Evolutionary conservation across 2,329 filamentous ascomycete genomes (phyloP).

Genomic region (Alternaria sp.): DNA sequence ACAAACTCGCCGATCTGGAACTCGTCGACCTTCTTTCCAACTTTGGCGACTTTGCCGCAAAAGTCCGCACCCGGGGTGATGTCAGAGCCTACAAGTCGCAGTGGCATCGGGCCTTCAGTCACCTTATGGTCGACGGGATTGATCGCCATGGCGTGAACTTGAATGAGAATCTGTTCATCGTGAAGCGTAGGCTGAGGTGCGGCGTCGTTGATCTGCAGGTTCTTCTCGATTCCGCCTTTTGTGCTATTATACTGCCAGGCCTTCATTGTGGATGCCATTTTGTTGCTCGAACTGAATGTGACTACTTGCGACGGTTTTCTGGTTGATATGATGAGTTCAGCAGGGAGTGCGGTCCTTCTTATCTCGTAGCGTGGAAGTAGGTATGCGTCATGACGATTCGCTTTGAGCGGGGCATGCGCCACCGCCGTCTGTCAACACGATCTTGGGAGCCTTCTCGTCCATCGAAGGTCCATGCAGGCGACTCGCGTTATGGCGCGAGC

Average conservation of each 20-base stretch:
- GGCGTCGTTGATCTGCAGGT: conserved; percentile 58
- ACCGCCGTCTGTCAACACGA: background rate
- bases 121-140: conserved; percentile 74
- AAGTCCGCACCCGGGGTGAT: conserved; percentile 61
- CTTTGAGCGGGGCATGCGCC: conserved; percentile 12
- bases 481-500: background rate
- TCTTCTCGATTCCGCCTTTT: conserved; percentile 61
- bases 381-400: conserved; percentile 13
- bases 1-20: conserved; percentile 52
- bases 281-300: background rate
- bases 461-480: background rate
- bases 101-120: conserved; percentile 57
- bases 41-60: conserved; percentile 59
- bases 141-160: conserved; percentile 63
- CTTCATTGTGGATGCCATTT: conserved; percentile 58
- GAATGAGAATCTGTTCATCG: conserved; percentile 62
- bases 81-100: conserved; percentile 49
- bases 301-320: background rate
- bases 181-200: conserved; percentile 52
- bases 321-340: background rate
- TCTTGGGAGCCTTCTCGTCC: background rate
- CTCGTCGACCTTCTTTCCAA: conserved; percentile 33
- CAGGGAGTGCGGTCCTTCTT: background rate
- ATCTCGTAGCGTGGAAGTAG: conserved; percentile 8
- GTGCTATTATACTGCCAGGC: conserved; percentile 66